Percentiles rank a stretch among this genome's conserved stretches.
Evolutionary conservation across 768 basidiomycete species (phyloP).

Genomic region (Floccularia luteovirens): DNA sequence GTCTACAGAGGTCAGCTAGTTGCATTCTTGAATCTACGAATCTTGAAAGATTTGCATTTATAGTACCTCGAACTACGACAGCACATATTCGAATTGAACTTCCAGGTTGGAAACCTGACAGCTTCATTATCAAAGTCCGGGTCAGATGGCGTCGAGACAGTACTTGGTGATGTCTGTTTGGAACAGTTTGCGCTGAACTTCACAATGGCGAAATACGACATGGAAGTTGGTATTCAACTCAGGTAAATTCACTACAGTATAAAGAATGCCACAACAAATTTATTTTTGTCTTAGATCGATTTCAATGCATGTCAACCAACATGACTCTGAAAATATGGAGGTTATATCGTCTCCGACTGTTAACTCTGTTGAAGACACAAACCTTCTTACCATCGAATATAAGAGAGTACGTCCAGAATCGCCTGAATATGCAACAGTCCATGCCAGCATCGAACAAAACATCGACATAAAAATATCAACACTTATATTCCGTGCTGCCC

Average conservation of each 20-base stretch:
- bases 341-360: conserved; percentile 58
- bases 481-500: conserved; percentile 80
- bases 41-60: too few species aligned
- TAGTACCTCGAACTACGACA: conserved; percentile 41
- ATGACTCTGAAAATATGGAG: conserved; percentile 40
- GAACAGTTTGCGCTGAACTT: conserved; percentile 74
- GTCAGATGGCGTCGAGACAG: conserved; percentile 54
- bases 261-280: not conserved
- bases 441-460: conserved; percentile 83
- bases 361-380: conserved; percentile 33
- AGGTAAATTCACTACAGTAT: conserved; percentile 32
- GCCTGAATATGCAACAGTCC: conserved; percentile 73
- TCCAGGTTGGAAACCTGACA: conserved; percentile 78
- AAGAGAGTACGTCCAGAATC: conserved; percentile 74
- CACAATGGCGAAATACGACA: conserved; percentile 72
- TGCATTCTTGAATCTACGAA: too few species aligned
- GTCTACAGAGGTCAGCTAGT: conserved; percentile 44
- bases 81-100: conserved; percentile 73
- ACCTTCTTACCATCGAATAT: conserved; percentile 78
- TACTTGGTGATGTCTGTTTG: conserved; percentile 72
- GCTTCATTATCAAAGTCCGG: conserved; percentile 72
- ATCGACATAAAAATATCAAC: conserved; percentile 87
- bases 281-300: conserved; percentile 46
- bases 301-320: conserved; percentile 65
- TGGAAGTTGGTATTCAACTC: conserved; percentile 79